Percentiles rank a stretch among this genome's conserved stretches.
These are phyloP conservation scores for Crucihimalaya himalaica DNA, from an alignment of 345 rosid species.

Conservation along the genomic window DNA sequence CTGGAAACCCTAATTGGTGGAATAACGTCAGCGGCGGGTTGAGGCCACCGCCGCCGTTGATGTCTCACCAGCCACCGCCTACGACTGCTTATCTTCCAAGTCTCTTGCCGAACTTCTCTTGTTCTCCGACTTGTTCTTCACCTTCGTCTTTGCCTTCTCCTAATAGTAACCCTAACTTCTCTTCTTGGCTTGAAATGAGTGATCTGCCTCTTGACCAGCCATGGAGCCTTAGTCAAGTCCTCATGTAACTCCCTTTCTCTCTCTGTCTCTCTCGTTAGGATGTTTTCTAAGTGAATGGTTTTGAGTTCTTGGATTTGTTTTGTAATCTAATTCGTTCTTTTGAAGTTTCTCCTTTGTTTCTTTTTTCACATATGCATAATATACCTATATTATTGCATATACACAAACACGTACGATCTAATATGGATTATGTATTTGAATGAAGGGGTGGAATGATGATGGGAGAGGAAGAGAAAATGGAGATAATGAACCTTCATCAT, in stretches of 20 bases:
- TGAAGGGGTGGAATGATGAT: slow-evolving; percentile 65
- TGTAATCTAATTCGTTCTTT: background rate
- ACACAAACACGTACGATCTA: slow-evolving; percentile 2
- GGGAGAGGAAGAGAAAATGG: slow-evolving; percentile 54
- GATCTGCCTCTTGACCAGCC: slow-evolving; percentile 63
- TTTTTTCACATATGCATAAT: background rate
- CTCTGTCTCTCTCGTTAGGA: background rate
- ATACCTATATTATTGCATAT: background rate
- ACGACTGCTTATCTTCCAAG: slow-evolving; percentile 39
- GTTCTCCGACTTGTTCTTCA: slow-evolving; percentile 44
- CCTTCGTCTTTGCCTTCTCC: slow-evolving; percentile 46
- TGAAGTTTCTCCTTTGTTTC: background rate
- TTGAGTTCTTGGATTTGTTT: slow-evolving; percentile 23
- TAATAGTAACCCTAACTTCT: slow-evolving; percentile 39
- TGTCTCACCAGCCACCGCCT: slow-evolving; percentile 33
- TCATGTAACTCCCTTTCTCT: slow-evolving; percentile 49
- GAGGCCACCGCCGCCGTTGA: slow-evolving; percentile 51
- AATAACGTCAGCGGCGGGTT: slow-evolving; percentile 45
- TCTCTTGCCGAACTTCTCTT: slow-evolving; percentile 48
- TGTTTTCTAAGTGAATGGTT: slow-evolving; percentile 13
- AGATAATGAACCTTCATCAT: slow-evolving; percentile 29
- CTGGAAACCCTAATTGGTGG: slow-evolving; percentile 83
- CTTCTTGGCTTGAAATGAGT: slow-evolving; percentile 54
- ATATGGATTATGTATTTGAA: slow-evolving; percentile 12
- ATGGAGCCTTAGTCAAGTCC: slow-evolving; percentile 67